phyloP scores from a whole-genome alignment of 78 protist species.

The Dictyostelium discoideum region DNA sequence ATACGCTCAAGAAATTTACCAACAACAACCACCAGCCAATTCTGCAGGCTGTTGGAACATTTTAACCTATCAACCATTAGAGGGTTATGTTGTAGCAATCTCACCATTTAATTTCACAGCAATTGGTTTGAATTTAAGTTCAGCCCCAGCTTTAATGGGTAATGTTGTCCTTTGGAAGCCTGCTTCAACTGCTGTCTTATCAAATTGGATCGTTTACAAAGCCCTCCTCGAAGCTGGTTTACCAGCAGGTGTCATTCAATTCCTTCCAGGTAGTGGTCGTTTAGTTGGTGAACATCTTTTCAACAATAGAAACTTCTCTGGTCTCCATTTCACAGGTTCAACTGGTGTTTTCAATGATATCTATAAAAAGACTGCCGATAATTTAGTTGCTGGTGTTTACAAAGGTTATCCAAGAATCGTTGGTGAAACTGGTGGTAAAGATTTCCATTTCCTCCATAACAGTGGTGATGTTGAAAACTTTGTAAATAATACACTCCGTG shows the following conservation, averaged over 20 bases:
- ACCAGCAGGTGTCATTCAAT: conserved; percentile 96
- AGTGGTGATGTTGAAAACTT: conserved; percentile 73
- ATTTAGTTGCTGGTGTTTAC: conserved; percentile 80
- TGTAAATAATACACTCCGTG: conserved; percentile 87
- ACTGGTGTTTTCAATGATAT: conserved; percentile 89
- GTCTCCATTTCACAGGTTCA: conserved; percentile 96
- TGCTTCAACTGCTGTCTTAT: conserved; percentile 85
- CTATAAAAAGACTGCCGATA: conserved; percentile 78
- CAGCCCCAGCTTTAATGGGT: conserved; percentile 98
- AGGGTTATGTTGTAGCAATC: conserved; percentile 95
- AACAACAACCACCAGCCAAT: conserved; percentile 89
- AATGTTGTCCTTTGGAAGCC: conserved; percentile 97
- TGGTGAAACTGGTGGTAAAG: conserved; percentile 98
- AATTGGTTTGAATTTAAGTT: conserved; percentile 94
- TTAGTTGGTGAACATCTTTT: conserved; percentile 73
- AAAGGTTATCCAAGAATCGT: conserved; percentile 93
- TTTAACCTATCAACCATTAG: conserved; percentile 92
- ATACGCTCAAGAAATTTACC: conserved; percentile 90
- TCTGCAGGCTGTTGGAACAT: conserved; percentile 90
- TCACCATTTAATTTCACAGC: conserved; percentile 98
- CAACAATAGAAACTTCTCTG: conserved; percentile 82
- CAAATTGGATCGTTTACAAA: conserved; percentile 88
- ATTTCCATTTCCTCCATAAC: conserved; percentile 94
- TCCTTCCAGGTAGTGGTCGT: conserved; percentile 88
- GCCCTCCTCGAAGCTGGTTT: conserved; percentile 96